phyloP scores from a whole-genome alignment of 495 filamentous ascomycete species.

The Aspergillus kassunensis region DNA sequence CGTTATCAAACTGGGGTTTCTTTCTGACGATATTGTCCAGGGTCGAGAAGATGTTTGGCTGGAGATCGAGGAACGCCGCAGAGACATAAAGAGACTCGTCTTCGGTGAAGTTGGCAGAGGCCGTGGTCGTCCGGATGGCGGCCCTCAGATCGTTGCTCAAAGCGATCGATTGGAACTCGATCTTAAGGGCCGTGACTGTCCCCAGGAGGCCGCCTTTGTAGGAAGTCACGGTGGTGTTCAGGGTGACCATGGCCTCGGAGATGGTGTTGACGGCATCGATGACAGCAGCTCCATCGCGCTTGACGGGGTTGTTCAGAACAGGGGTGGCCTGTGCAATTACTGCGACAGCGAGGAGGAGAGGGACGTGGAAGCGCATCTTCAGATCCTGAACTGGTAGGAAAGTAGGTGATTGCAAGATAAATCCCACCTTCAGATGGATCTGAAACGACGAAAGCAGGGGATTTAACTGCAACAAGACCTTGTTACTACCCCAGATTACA shows the following conservation, averaged over 20 bases:
- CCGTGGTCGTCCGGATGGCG: conserved; percentile 13
- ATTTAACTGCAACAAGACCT: no score
- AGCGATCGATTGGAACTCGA: conserved; percentile 13
- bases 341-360: conserved; percentile 4
- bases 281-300: conserved; percentile 20
- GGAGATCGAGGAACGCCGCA: conserved; percentile 14
- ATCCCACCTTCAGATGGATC: no score
- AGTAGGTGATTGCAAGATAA: background rate
- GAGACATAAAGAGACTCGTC: conserved; percentile 17
- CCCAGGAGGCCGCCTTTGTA: conserved; percentile 21
- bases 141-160: conserved; percentile 12
- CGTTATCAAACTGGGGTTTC: conserved; percentile 19
- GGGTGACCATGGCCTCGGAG: conserved; percentile 14
- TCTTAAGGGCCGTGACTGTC: conserved; percentile 17
- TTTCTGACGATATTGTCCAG: conserved; percentile 19
- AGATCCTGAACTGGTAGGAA: background rate
- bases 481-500: background rate
- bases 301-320: conserved; percentile 3
- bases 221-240: conserved; percentile 20
- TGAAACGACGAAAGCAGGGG: no score
- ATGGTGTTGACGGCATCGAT: conserved; percentile 15
- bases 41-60: conserved; percentile 19
- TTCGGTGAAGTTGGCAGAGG: conserved; percentile 20
- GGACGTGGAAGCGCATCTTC: conserved; percentile 11
- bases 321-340: conserved; percentile 7